These are phyloP conservation scores for Blastobotrys raffinosifermentans DNA, from an alignment of 1,139 yeast genomes.

Conservation along the genomic window DNA sequence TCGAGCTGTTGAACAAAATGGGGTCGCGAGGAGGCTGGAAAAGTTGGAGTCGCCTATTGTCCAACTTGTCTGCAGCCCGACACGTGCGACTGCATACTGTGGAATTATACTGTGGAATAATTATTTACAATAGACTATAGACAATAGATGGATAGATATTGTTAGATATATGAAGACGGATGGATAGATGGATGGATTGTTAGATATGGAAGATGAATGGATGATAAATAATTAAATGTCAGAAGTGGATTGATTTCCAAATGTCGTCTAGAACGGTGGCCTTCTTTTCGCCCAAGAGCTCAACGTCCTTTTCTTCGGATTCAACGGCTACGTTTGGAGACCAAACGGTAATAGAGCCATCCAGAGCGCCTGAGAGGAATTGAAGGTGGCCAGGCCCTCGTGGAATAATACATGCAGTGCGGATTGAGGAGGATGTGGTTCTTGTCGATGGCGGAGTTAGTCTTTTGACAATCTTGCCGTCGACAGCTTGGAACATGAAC, in stretches of 20 bases:
- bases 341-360: constrained; percentile 33
- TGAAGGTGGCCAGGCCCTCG: constrained; percentile 36
- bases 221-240: neutral
- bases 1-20: too few species aligned
- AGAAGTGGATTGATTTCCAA: constrained; percentile 6
- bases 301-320: constrained; percentile 1
- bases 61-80: too few species aligned
- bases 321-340: constrained; percentile 12
- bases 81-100: too few species aligned
- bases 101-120: too few species aligned
- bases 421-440: constrained; percentile 1
- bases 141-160: too few species aligned
- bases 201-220: neutral
- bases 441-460: constrained; percentile 20
- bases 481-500: constrained; percentile 53
- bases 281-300: constrained; percentile 3
- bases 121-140: too few species aligned
- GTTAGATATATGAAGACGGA: neutral
- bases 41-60: too few species aligned
- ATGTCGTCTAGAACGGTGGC: constrained; percentile 8
- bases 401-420: constrained; percentile 48
- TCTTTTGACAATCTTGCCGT: constrained; percentile 58
- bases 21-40: too few species aligned
- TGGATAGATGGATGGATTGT: neutral
- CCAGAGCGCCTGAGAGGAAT: constrained; percentile 31